These are phyloP conservation scores for Suhomyces emberorum DNA, from an alignment of 805 yeast species.

Conservation along the genomic window DNA sequence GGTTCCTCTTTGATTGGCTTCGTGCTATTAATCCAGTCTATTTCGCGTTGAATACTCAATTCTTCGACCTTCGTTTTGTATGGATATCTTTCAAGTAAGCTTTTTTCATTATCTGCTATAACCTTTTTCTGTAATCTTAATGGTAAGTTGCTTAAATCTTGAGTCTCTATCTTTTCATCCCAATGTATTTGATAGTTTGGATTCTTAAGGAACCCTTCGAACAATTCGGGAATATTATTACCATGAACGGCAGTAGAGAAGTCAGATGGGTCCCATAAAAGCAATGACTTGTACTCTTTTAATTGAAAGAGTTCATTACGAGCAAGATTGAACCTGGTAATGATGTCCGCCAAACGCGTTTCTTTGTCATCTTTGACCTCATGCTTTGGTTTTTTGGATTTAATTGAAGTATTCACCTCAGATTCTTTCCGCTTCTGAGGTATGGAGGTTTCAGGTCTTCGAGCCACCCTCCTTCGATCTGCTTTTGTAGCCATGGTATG, in stretches of 20 bases:
- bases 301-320: slow-evolving; percentile 65
- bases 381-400: background rate
- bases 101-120: slow-evolving; percentile 30
- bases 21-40: slow-evolving; percentile 13
- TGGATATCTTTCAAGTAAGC: slow-evolving; percentile 32
- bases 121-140: slow-evolving; percentile 39
- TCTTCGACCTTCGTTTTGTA: slow-evolving; percentile 30
- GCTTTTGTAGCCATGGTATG: background rate
- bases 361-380: slow-evolving; percentile 7
- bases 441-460: background rate
- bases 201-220: slow-evolving; percentile 27
- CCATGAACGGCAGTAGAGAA: slow-evolving; percentile 19
- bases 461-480: slow-evolving; percentile 1
- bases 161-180: slow-evolving; percentile 25
- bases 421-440: slow-evolving; percentile 1
- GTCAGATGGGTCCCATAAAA: slow-evolving; percentile 57
- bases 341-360: slow-evolving; percentile 37
- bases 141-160: slow-evolving; percentile 31
- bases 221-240: slow-evolving; percentile 30
- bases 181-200: slow-evolving; percentile 29
- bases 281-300: slow-evolving; percentile 56
- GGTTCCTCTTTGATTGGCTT: slow-evolving; percentile 2
- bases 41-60: slow-evolving; percentile 20
- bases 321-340: slow-evolving; percentile 45
- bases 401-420: background rate